These are phyloP conservation scores for Aspergillus ustus DNA, from an alignment of 2,329 filamentous ascomycete species.

Conservation along the genomic window DNA sequence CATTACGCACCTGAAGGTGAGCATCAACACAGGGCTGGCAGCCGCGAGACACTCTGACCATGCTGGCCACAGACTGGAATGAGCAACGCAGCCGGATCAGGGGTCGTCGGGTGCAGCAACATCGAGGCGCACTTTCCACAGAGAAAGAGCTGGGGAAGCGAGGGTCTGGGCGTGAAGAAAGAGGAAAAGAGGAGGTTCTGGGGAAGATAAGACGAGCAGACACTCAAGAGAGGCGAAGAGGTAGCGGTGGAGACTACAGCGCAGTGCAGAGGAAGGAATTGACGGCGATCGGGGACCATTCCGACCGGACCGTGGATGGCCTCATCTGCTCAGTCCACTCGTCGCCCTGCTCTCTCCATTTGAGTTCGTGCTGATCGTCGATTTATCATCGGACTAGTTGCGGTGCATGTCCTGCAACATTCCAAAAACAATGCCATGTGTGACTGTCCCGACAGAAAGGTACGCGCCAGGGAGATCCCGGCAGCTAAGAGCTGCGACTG, in stretches of 20 bases:
- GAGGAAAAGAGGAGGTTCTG: neutral
- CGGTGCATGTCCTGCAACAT: neutral
- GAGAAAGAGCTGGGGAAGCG: neutral
- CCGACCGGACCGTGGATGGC: neutral
- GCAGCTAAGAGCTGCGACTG: neutral
- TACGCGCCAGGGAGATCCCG: neutral
- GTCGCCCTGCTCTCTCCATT: neutral
- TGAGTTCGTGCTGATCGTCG: conserved; percentile 3
- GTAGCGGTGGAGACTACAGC: neutral
- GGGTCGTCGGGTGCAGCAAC: conserved; percentile 9
- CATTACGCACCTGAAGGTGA: conserved; percentile 22
- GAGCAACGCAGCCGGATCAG: conserved; percentile 9
- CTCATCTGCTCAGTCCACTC: neutral
- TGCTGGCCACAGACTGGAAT: conserved; percentile 26
- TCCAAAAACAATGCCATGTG: neutral
- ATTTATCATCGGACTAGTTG: conserved; percentile 5
- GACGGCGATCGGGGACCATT: neutral
- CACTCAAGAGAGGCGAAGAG: neutral
- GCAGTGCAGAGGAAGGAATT: neutral
- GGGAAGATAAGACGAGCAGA: neutral
- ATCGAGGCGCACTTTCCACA: conserved; percentile 9
- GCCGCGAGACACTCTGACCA: conserved; percentile 40
- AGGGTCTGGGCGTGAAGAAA: neutral
- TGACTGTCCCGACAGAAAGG: neutral
- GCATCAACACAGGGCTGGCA: conserved; percentile 29